Conservation (phyloP, 78 protist genomes). For the Dictyostelium brefeldianum region DNA sequence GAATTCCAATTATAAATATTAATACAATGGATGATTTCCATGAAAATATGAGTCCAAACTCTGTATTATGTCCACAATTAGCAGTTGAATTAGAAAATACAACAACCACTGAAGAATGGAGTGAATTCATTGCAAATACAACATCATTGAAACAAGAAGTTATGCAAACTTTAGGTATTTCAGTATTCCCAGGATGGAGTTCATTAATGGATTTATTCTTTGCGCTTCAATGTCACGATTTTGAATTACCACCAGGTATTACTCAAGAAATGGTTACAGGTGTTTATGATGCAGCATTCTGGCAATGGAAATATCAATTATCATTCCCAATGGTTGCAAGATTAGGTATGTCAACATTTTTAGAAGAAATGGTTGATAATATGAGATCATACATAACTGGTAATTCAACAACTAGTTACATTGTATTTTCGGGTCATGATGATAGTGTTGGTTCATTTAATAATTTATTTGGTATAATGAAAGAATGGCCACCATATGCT, state of each 20-base stretch:
- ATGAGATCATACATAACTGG: slow-evolving; percentile 34
- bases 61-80: slow-evolving; percentile 2
- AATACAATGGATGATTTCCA: slow-evolving; percentile 43
- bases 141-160: neutral
- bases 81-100: neutral
- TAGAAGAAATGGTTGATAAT: slow-evolving; percentile 44
- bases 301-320: slow-evolving; percentile 3
- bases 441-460: slow-evolving; percentile 63
- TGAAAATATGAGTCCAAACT: slow-evolving; percentile 55
- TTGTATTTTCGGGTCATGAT: slow-evolving; percentile 74
- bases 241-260: slow-evolving; percentile 46
- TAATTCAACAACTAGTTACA: slow-evolving; percentile 16
- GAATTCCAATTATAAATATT: slow-evolving; percentile 14
- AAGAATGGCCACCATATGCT: slow-evolving; percentile 75
- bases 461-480: slow-evolving; percentile 42
- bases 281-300: slow-evolving; percentile 35
- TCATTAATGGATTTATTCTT: slow-evolving; percentile 51
- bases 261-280: slow-evolving; percentile 26
- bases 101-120: neutral
- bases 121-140: neutral
- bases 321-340: slow-evolving; percentile 13
- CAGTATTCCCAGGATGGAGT: slow-evolving; percentile 44
- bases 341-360: slow-evolving; percentile 49
- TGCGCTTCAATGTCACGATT: slow-evolving; percentile 56
- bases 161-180: slow-evolving; percentile 6